Conservation (phyloP, 2,329 filamentous ascomycete genomes). For the Parastagonospora avenae region DNA sequence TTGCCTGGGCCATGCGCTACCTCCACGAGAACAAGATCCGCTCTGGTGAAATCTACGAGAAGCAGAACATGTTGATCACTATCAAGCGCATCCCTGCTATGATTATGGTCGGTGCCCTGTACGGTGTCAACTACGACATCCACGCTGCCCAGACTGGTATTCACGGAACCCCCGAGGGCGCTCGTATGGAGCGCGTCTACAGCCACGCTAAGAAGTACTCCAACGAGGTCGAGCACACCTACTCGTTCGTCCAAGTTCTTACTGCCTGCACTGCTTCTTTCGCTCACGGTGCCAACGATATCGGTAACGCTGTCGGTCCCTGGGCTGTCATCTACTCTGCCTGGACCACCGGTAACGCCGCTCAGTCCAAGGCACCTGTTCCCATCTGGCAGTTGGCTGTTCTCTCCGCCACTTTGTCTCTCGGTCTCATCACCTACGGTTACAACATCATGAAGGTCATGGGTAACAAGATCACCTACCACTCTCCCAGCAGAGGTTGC, state of each 20-base stretch:
- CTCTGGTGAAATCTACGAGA: slow-evolving; percentile 74
- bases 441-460: slow-evolving; percentile 89
- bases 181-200: slow-evolving; percentile 73
- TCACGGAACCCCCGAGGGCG: slow-evolving; percentile 72
- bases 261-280: slow-evolving; percentile 51
- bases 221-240: slow-evolving; percentile 47
- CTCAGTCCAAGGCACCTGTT: slow-evolving; percentile 67
- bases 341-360: slow-evolving; percentile 64
- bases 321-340: slow-evolving; percentile 47
- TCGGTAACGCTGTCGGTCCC: slow-evolving; percentile 45
- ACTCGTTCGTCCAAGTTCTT: slow-evolving; percentile 59
- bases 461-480: slow-evolving; percentile 81
- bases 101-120: slow-evolving; percentile 67
- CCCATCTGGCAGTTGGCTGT: slow-evolving; percentile 79
- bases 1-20: slow-evolving; percentile 83
- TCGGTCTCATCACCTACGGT: slow-evolving; percentile 73
- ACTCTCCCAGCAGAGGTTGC: slow-evolving; percentile 63
- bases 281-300: slow-evolving; percentile 74
- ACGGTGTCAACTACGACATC: slow-evolving; percentile 82
- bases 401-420: slow-evolving; percentile 64
- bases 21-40: slow-evolving; percentile 76
- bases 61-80: slow-evolving; percentile 69
- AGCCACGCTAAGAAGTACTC: slow-evolving; percentile 47
- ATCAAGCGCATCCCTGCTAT: slow-evolving; percentile 71
- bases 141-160: slow-evolving; percentile 76